Base-by-base conservation (phyloP, 345 rosid genomes). In the Syzygium oleosum region DNA sequence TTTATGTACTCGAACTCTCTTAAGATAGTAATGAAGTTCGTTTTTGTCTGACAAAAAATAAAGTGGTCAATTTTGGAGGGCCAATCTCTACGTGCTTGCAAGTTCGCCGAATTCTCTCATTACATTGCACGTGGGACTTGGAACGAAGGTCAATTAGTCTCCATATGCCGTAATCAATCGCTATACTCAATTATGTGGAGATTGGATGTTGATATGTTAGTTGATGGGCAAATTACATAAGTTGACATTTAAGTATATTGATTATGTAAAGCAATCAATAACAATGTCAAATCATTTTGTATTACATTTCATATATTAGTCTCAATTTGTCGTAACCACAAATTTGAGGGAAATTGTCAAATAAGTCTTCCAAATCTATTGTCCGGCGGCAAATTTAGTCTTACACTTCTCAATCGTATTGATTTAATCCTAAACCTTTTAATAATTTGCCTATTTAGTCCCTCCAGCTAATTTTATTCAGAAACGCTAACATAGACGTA, bases 381-480 rank as follows among this genome's bases (percentile, higher is more conserved):
- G 13, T 52, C 3, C 4, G 53, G 53, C 5, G 53, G 14, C 5
- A 52, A 12, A 52, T 52, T 52, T 12, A 2, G 4, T 52, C 53
- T 12, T 52, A 52, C 3, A n/a, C 65, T 11, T 27, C 2, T 0
- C 16, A 27, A 59, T 59, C 11, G 5, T 59, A 2, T 15, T 59
- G 12, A 27, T 59, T 27, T 58, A 58, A 14, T 23, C 63, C 3
- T 58, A 58, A 58, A 58, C 63, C 6, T 58, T 10, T 58, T 11
- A 25, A 58, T 3, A 25, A 25, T 58, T 25, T 58, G 27, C 11
- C 14, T 23, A 25, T 58, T 58, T 58, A 58, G 29, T 58, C 29
- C 0, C 27, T 58, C 3, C 0, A 38, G 4, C 41, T 58, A 58
- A 14, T 59, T 59, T 59, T 59, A 7, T 6, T 0, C 27, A 0